Percentiles rank a stretch among this genome's conserved stretches.
phyloP scores from a whole-genome alignment of 345 rosid genomes.

The Boechera retrofracta region DNA sequence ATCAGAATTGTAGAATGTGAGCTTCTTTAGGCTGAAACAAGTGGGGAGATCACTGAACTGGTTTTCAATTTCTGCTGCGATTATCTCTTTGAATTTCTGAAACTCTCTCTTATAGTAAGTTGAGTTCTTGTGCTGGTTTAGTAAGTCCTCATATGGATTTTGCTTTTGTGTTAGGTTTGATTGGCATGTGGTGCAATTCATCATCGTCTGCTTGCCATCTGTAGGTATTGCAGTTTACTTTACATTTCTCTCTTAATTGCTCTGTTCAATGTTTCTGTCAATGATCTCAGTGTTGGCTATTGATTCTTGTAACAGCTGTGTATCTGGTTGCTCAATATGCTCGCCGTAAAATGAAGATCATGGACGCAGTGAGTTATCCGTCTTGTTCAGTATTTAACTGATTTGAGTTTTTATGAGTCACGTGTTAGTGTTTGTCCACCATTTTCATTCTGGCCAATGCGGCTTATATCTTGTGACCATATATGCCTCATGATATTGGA shows the following conservation, averaged over 20 bases:
- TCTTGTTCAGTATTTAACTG: neutral
- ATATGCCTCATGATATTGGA: neutral
- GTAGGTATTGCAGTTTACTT: constrained; percentile 55
- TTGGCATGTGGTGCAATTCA: constrained; percentile 93
- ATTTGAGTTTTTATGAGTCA: too few species aligned
- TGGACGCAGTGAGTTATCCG: constrained; percentile 70
- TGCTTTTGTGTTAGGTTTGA: constrained; percentile 68
- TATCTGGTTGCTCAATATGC: constrained; percentile 90
- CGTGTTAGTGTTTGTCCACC: too few species aligned
- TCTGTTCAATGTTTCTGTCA: constrained; percentile 25
- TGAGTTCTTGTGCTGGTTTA: constrained; percentile 22
- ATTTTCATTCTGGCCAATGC: neutral
- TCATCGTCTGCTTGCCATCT: constrained; percentile 94
- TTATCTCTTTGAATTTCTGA: constrained; percentile 21
- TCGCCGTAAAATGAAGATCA: constrained; percentile 74
- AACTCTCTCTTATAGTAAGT: neutral
- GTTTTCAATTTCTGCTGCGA: constrained; percentile 9
- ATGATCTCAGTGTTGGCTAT: constrained; percentile 24
- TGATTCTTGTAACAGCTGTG: constrained; percentile 63
- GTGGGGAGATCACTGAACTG: neutral
- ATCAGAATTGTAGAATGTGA: neutral
- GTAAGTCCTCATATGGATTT: constrained; percentile 14
- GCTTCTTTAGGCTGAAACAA: constrained; percentile 21
- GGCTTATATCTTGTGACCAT: neutral
- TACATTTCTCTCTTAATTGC: constrained; percentile 4